phyloP scores from a whole-genome alignment of 441 rosid species.

The Populus hybrid region DNA sequence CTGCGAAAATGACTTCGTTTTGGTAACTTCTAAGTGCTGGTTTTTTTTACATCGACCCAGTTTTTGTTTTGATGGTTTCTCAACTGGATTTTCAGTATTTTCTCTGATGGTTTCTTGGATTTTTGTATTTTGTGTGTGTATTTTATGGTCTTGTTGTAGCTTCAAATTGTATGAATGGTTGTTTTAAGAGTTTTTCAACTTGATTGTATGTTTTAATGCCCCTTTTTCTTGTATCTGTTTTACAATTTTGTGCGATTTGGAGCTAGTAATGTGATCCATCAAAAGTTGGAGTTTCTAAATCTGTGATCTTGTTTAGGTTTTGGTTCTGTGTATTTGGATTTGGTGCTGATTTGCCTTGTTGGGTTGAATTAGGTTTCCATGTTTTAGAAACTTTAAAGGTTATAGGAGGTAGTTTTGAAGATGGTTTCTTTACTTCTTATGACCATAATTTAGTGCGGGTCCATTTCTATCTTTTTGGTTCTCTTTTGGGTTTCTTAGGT shows the following conservation, averaged over 20 bases:
- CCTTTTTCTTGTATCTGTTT: neutral
- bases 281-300: neutral
- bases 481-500: conserved; percentile 10
- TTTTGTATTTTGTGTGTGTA: neutral
- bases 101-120: conserved; percentile 12
- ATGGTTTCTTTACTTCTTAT: neutral
- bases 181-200: neutral
- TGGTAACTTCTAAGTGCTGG: conserved; percentile 46
- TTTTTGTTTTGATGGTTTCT: conserved; percentile 28
- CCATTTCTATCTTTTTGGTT: conserved; percentile 5
- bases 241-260: conserved; percentile 4
- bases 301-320: neutral
- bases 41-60: conserved; percentile 18
- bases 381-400: too few relatives aligned
- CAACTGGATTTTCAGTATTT: conserved; percentile 27
- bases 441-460: neutral
- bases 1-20: conserved; percentile 93
- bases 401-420: too few relatives aligned
- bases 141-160: conserved; percentile 9
- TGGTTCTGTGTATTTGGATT: neutral
- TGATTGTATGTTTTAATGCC: neutral
- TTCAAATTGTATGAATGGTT: neutral
- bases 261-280: conserved; percentile 4
- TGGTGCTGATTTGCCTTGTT: neutral
- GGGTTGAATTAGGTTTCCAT: neutral